These are phyloP conservation scores for Hemileccinum hortonii DNA, from an alignment of 1,284 basidiomycete genomes.

Conservation along the genomic window DNA sequence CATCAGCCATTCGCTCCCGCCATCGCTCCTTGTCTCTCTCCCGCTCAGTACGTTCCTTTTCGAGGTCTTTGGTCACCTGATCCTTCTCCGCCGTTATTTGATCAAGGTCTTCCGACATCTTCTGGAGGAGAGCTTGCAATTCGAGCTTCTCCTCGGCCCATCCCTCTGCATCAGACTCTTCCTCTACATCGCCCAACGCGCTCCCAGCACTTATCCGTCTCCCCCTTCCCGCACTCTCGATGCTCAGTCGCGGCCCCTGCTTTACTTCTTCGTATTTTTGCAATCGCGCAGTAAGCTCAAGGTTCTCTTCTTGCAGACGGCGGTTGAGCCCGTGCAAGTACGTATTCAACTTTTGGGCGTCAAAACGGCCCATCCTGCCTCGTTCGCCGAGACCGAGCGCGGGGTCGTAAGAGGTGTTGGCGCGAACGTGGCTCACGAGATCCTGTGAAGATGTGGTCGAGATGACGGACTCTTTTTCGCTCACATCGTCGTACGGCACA, in stretches of 20 bases:
- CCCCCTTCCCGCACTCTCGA: conserved; percentile 26
- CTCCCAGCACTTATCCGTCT: conserved; percentile 52
- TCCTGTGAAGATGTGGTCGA: conserved; percentile 84
- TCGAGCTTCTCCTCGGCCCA: conserved; percentile 65
- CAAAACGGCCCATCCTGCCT: conserved; percentile 69
- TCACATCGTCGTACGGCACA: conserved; percentile 27
- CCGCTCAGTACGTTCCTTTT: conserved; percentile 55
- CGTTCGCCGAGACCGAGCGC: conserved; percentile 67
- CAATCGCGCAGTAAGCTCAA: conserved; percentile 53
- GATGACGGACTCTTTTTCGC: conserved; percentile 60
- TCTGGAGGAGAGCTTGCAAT: conserved; percentile 48
- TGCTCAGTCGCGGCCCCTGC: conserved; percentile 21
- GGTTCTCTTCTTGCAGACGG: conserved; percentile 79
- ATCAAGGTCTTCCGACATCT: conserved; percentile 47
- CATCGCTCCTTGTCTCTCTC: conserved; percentile 63
- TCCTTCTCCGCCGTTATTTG: conserved; percentile 41
- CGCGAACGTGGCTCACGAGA: conserved; percentile 73
- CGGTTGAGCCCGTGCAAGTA: conserved; percentile 81
- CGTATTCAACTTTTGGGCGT: conserved; percentile 76
- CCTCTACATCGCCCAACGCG: conserved; percentile 55
- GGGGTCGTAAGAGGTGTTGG: conserved; percentile 83
- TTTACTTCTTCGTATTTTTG: conserved; percentile 43
- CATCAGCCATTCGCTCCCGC: conserved; percentile 65
- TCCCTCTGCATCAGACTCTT: conserved; percentile 55
- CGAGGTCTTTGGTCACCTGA: conserved; percentile 40